Conservation (phyloP, 2,329 filamentous ascomycete genomes). For the Nigrograna mackinnonii region DNA sequence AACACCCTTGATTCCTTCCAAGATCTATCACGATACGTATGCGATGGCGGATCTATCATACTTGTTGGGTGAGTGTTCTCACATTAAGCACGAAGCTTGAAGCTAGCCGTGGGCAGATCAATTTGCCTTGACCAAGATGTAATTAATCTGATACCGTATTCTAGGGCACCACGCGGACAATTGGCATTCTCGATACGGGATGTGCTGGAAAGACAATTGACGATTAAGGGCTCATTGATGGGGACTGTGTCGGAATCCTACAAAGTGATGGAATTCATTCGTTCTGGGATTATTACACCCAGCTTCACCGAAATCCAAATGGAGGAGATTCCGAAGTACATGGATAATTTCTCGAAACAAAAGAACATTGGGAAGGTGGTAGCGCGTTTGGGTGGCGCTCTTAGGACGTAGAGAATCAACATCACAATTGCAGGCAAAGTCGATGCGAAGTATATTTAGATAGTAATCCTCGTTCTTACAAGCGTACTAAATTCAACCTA, state of each 20-base stretch:
- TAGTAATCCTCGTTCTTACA: neutral
- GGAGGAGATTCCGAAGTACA: neutral
- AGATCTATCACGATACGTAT: neutral
- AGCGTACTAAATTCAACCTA: neutral
- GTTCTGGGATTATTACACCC: neutral
- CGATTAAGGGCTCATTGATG: no score
- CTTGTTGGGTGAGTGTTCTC: neutral
- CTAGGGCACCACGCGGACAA: no score
- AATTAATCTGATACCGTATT: no score
- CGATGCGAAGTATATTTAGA: neutral
- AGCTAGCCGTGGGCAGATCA: no score
- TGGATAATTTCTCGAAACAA: neutral
- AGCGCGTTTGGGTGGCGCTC: no score
- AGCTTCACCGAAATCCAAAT: neutral
- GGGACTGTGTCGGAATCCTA: neutral
- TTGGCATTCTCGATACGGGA: no score
- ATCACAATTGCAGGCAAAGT: neutral
- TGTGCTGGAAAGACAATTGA: no score
- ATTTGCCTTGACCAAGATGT: no score
- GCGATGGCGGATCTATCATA: neutral
- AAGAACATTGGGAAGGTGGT: neutral
- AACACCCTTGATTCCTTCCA: neutral
- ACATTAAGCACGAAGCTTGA: no score
- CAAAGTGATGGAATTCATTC: neutral
- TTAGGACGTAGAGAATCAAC: no score